Base-by-base conservation (phyloP, 2,329 filamentous ascomycete genomes). In the Macrophomina phaseolina region DNA sequence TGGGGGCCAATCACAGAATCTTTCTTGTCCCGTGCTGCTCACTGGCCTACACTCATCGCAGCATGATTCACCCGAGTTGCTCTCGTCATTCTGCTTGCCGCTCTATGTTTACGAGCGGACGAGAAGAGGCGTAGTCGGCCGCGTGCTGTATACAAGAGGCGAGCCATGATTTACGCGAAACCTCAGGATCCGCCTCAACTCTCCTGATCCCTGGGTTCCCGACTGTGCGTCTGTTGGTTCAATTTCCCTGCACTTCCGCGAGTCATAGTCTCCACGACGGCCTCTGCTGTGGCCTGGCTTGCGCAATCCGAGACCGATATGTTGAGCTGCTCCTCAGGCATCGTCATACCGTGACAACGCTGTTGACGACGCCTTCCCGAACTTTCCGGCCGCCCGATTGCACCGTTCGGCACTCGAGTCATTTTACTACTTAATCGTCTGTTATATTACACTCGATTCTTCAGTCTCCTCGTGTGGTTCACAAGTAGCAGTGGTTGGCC, bases 91-190 rank as follows among this genome's bases (percentile, higher is more conserved):
- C 11, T 23, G 23, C 23, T 32, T 30, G 3, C 48, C 18, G 14
- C 1, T 3, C 23, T 30, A 18, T 46, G 45, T 18, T 49, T 28
- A 23, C 46, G 5, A 45, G 5, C 7, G 42, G 1, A 46, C 42
- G 46, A 6, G n/a, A 49, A 46, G 56, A 61, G 56, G 56, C 42
- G 56, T 61, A 36, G 42, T 28, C 40, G 45, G 56, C 40, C 56
- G 56, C 55, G 55, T 32, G 36, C 38, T 30, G n/a, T 11, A 23
- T 11, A 61, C 23, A 23, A 23, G 23, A 23, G 28, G 56, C 56
- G 56, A 36, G 16, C 42, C 36, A 48, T 61, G 56, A 61, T 61
- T 61, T 61, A 36, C 56, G 56, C 56, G 56, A 48, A 36, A 48
- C 32, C 14, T 16, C 23, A 16, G 46, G 56, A 60, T 60, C 56